Percentiles rank a stretch among this genome's conserved stretches.
These are phyloP conservation scores for Cynara cardunculus DNA, from an alignment of 129 eudicot genomes.

Conservation along the genomic window DNA sequence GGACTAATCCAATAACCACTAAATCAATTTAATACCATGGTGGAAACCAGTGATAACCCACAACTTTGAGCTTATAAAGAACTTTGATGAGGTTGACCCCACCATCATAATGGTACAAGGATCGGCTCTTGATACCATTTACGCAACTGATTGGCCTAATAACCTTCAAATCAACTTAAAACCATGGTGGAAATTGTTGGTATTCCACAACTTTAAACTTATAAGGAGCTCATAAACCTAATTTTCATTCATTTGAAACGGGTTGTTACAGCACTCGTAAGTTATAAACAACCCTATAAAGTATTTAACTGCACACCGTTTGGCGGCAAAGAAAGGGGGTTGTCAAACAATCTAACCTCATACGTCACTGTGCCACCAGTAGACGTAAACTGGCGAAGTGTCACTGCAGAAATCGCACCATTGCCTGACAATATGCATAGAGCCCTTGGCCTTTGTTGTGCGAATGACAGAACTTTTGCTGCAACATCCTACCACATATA, in stretches of 20 bases:
- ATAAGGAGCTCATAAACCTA: background rate
- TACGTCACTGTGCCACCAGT: constrained; percentile 58
- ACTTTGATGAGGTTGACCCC: background rate
- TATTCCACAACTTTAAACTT: background rate
- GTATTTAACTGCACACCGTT: too few species aligned
- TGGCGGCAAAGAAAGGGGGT: background rate
- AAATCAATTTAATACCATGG: too few species aligned
- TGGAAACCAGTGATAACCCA: too few species aligned
- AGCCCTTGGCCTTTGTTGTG: constrained; percentile 82
- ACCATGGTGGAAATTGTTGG: background rate
- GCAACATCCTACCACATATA: constrained; percentile 57
- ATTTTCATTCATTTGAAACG: background rate
- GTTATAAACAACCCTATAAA: background rate
- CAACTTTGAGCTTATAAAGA: too few species aligned
- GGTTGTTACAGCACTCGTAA: background rate
- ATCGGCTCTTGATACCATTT: background rate
- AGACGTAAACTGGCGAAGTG: constrained; percentile 56
- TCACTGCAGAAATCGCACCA: constrained; percentile 61
- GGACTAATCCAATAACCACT: too few species aligned
- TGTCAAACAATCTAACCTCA: constrained; percentile 51
- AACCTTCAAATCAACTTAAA: background rate
- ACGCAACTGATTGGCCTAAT: background rate
- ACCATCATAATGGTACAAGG: background rate
- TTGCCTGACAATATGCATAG: constrained; percentile 72
- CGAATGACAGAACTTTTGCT: constrained; percentile 58